These are phyloP conservation scores for Ogataea neopini DNA, from an alignment of 805 yeast genomes.

Conservation along the genomic window DNA sequence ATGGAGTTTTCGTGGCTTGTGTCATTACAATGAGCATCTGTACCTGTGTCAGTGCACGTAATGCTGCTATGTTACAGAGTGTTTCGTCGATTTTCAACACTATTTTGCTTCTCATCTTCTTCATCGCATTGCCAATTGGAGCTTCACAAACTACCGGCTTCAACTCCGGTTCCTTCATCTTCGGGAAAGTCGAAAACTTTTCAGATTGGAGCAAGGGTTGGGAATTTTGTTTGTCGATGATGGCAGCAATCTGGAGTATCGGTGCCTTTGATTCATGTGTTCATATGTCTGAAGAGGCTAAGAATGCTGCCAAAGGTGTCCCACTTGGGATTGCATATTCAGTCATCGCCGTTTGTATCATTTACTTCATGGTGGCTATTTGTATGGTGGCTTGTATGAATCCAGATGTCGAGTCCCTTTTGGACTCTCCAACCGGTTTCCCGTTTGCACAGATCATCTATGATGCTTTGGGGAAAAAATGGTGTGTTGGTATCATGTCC, in stretches of 20 bases:
- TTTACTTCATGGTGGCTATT: constrained; percentile 58
- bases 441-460: constrained; percentile 64
- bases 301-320: constrained; percentile 58
- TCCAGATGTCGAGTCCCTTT: constrained; percentile 41
- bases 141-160: constrained; percentile 38
- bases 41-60: constrained; percentile 58
- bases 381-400: constrained; percentile 57
- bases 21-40: constrained; percentile 50
- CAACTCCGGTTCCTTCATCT: constrained; percentile 53
- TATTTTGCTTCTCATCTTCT: constrained; percentile 49
- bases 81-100: constrained; percentile 56
- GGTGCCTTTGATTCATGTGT: constrained; percentile 72
- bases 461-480: constrained; percentile 59
- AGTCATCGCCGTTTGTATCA: constrained; percentile 51
- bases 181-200: constrained; percentile 49
- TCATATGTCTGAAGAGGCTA: constrained; percentile 71
- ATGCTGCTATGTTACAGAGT: constrained; percentile 59
- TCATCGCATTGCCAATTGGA: constrained; percentile 69
- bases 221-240: constrained; percentile 46
- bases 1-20: constrained; percentile 68
- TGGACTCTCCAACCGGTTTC: constrained; percentile 50
- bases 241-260: constrained; percentile 74
- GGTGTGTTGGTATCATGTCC: constrained; percentile 65
- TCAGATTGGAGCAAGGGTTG: constrained; percentile 61
- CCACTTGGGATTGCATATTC: constrained; percentile 66